These are phyloP conservation scores for Syzygium aromaticum DNA, from an alignment of 345 rosid species.

Conservation along the genomic window DNA sequence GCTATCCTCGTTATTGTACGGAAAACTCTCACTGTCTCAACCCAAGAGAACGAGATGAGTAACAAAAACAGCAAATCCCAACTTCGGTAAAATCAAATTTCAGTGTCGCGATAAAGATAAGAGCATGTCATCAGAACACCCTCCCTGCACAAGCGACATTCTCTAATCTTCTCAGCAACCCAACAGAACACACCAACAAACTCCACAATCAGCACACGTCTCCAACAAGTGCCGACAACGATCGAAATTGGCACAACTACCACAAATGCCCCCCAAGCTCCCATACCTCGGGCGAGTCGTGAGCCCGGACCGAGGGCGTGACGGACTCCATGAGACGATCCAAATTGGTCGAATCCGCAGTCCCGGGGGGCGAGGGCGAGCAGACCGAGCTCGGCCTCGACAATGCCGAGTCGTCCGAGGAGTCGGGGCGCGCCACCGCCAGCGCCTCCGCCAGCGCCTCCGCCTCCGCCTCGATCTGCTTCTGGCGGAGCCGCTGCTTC, in stretches of 20 bases:
- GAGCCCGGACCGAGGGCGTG: conserved; percentile 40
- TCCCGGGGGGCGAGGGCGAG: conserved; percentile 11
- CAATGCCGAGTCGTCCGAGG: conserved; percentile 24
- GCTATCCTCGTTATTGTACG: neutral
- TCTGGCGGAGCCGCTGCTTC: conserved; percentile 17
- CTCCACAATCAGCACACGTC: neutral
- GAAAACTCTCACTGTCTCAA: neutral
- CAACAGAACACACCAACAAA: neutral
- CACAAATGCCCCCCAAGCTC: neutral
- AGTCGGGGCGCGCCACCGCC: conserved; percentile 10
- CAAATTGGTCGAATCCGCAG: conserved; percentile 25
- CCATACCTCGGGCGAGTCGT: conserved; percentile 24
- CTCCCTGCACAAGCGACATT: neutral
- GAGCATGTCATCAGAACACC: neutral
- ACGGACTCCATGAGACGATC: conserved; percentile 48
- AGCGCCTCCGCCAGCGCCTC: conserved; percentile 5
- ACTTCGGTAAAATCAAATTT: neutral
- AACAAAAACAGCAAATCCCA: neutral
- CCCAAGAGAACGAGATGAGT: neutral
- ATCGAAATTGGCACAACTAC: neutral
- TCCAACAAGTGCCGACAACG: neutral
- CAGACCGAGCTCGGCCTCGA: conserved; percentile 18
- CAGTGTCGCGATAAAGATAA: neutral
- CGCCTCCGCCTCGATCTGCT: conserved; percentile 1
- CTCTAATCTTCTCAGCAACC: neutral